Evolutionary conservation across 768 basidiomycete species (phyloP), one percentile per base, ranked within the genome.

Genomic region (Candolleomyces efflorescens): DNA sequence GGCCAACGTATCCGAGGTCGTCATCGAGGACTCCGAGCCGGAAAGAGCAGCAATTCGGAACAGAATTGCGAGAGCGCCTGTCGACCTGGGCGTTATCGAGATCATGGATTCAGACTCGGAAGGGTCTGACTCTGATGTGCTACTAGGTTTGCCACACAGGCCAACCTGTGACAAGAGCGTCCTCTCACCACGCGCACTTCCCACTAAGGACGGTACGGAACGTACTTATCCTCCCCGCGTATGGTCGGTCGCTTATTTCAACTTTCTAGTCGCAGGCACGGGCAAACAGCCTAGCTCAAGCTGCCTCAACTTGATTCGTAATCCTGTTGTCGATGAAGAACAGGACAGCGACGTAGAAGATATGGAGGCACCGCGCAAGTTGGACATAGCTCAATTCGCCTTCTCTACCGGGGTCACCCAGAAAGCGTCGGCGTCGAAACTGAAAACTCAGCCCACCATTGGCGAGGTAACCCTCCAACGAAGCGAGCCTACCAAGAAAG

Each of bases 11-110:
- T 48, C 36, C 9, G 64, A 64, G 27, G 82, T 83, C 56, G 61
- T 82, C 32, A 78, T 89, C 3, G 83, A 82, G 26, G 88, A 90
- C 69, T 89, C 87, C 0, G 89, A 89, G 67, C 87, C 86, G 18
- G 88, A 90, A 67, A 75, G 86, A 56, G 79, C 82, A 62, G 72
- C 70, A 60, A 49, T 63, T 39, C 73, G 67, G 17, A 60, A 54
- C 43, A 41, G 64, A 62, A 69, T 64, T 20, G 41, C 53, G 20
- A 12, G 18, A 37, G 6, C 27, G 26, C 15, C 23, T 22, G 50
- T 55, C 18, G 37, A 59, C 27, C 20, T 44, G 13, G 53, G 51
- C 17, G 63, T 67, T 12, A 66, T 67, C 45, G 67, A 71, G 43
- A 55, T 67, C 26, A 60, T 63, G 13, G 65, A 69, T 41, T 63